Base-by-base conservation (phyloP, 1,284 basidiomycete genomes). In the Ceratobasidium sp. region DNA sequence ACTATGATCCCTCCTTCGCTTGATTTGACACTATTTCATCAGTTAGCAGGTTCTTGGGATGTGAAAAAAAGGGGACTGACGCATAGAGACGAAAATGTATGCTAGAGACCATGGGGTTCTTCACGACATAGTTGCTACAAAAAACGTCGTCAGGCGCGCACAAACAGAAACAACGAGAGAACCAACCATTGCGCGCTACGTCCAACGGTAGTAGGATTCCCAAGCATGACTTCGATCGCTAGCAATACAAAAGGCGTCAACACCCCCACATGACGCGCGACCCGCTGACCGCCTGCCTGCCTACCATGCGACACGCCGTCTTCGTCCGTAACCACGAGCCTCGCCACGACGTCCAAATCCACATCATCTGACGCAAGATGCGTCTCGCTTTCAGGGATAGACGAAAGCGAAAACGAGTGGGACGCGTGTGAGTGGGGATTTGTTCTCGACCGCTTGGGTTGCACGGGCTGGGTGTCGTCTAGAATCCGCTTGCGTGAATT, bases 21-120 rank as follows among this genome's bases (percentile, higher is more conserved):
- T 40, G 63, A 67, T 67, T 48, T 51, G 16, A 67, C 63, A 0
- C 63, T 67, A 12, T 21, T 23, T 4, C 2, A 4, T 42, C 3
- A n/a, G 9, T 56, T 54, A 64, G 30, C n/a, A 18, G 3, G 28
- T 11, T 14, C 11, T 8, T 53, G 3, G 7, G 33, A 11, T n/a
- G 46, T 25, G 18, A 21, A 4, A 42, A 9, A 23, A 54, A 61
- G 5, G n/a, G 16, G 8, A 30, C 63, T n/a, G 36, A 67, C 63
- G 63, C 63, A 21, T 67, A 54, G 30, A 67, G 63, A 42, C 63
- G 63, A 28, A 67, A 67, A 42, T 67, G 63, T 5, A 67, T 25
- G 49, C 36, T 54, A 21, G 63, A 67, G 25, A 67, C 63, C 33
- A 67, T 49, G 2, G 49, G 49, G 40, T 49, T 54, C 51, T 67